Percentiles rank a stretch among this genome's conserved stretches.
Conservation (phyloP, 768 basidiomycete species). For the Gloeostereum incarnatum region DNA sequence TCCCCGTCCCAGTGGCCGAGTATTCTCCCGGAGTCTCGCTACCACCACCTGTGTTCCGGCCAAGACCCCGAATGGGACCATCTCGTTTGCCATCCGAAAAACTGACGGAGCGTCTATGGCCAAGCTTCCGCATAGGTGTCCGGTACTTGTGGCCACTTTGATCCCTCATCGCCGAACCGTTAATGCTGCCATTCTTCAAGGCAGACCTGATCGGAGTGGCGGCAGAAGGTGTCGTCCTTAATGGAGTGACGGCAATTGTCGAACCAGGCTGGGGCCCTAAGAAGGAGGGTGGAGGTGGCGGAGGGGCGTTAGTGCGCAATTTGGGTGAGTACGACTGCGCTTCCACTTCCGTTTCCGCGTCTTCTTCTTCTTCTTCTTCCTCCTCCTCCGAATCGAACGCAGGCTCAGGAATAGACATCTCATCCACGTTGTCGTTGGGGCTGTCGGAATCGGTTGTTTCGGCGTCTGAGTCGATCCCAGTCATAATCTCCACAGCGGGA, state of each 20-base stretch:
- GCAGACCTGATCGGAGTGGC: conserved; percentile 24
- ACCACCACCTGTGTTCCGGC: conserved; percentile 27
- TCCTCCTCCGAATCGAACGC: conserved; percentile 30
- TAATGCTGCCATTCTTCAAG: conserved; percentile 32
- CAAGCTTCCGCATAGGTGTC: conserved; percentile 41
- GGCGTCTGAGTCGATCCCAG: conserved; percentile 34
- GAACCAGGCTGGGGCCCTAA: neutral
- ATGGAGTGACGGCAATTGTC: conserved; percentile 1
- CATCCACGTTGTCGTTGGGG: conserved; percentile 22
- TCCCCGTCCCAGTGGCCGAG: conserved; percentile 12
- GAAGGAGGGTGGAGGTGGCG: neutral
- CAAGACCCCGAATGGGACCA: conserved; percentile 75
- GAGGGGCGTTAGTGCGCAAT: too few species aligned
- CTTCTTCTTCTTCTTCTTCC: conserved; percentile 5
- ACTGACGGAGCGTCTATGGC: conserved; percentile 80
- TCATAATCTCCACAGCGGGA: conserved; percentile 41
- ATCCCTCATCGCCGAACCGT: conserved; percentile 51
- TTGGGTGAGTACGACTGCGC: conserved; percentile 1
- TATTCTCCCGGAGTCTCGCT: conserved; percentile 15
- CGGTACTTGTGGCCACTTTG: conserved; percentile 35
- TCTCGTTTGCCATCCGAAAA: conserved; percentile 92
- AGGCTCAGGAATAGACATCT: conserved; percentile 16
- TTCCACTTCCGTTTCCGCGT: neutral
- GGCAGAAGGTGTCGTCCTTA: neutral
- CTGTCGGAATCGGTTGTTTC: conserved; percentile 45